Evolutionary conservation across 495 filamentous ascomycete species (phyloP).

Genomic region (Lasiosphaeria ovina): DNA sequence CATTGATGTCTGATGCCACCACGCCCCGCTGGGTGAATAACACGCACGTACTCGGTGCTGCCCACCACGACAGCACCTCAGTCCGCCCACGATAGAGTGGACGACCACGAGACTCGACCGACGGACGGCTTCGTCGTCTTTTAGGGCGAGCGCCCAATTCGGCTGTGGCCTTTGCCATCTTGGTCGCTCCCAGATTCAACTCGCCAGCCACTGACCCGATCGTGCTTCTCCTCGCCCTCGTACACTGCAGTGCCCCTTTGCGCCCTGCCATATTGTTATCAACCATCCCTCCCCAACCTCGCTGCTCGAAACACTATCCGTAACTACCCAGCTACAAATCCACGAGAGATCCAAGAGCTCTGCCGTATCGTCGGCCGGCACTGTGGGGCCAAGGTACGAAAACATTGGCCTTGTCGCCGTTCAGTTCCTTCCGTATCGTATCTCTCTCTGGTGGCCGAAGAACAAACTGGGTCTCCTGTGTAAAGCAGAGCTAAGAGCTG

Average conservation of each 20-base stretch:
- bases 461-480: constrained; percentile 1
- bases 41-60: background rate
- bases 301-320: no score
- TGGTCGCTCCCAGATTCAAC: no score
- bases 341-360: background rate
- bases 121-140: background rate
- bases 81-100: background rate
- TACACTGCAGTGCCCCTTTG: no score
- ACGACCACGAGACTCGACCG: background rate
- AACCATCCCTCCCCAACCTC: no score
- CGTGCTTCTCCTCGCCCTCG: no score
- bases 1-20: constrained; percentile 18
- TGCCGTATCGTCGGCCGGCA: background rate
- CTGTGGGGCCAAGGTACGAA: background rate
- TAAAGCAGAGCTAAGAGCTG: background rate
- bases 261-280: no score
- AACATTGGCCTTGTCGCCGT: background rate
- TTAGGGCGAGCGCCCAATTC: no score
- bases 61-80: background rate
- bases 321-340: no score
- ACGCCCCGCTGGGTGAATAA: constrained; percentile 8
- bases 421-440: constrained; percentile 7
- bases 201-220: no score
- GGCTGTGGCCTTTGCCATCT: no score
- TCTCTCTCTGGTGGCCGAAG: background rate